A percentile compares a stretch with the other conserved stretches of the same genome.
Evolutionary conservation across 257 asterid species (phyloP).

Genomic region (Lycium ferocissimum): DNA sequence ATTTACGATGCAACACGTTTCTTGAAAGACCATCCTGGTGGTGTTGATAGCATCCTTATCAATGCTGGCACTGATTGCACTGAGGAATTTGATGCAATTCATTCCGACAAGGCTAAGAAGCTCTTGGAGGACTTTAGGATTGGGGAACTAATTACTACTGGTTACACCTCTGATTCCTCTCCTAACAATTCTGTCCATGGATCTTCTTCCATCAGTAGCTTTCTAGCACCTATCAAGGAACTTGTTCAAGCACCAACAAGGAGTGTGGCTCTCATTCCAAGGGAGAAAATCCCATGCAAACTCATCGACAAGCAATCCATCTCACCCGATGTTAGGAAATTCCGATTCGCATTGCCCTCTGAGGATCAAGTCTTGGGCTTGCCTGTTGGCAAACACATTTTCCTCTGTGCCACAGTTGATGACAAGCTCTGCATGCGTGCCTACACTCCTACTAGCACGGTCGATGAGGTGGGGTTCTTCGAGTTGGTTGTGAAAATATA

Average conservation of each 20-base stretch:
- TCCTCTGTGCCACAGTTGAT: slow-evolving; percentile 65
- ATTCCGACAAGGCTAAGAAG: slow-evolving; percentile 79
- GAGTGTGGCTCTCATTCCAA: slow-evolving; percentile 63
- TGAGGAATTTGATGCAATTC: slow-evolving; percentile 94
- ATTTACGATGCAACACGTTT: slow-evolving; percentile 81
- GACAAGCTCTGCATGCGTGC: slow-evolving; percentile 94
- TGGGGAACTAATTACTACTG: slow-evolving; percentile 78
- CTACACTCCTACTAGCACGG: slow-evolving; percentile 80
- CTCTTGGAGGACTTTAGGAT: slow-evolving; percentile 75
- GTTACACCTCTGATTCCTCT: slow-evolving; percentile 67
- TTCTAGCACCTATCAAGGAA: slow-evolving; percentile 64
- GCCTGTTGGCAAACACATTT: slow-evolving; percentile 85
- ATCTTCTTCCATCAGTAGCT: slow-evolving; percentile 40
- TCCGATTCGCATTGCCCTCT: slow-evolving; percentile 70
- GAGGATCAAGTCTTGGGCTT: slow-evolving; percentile 76
- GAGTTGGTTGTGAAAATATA: slow-evolving; percentile 82
- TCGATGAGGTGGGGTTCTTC: slow-evolving; percentile 68
- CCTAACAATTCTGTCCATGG: slow-evolving; percentile 82
- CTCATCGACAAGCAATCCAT: slow-evolving; percentile 58
- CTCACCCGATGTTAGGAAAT: slow-evolving; percentile 74
- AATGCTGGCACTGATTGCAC: slow-evolving; percentile 94
- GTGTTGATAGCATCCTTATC: slow-evolving; percentile 85
- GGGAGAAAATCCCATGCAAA: slow-evolving; percentile 73
- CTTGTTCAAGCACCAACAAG: slow-evolving; percentile 32
- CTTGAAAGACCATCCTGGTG: slow-evolving; percentile 94